Base-by-base conservation (phyloP, 192 early-diverging fungal species). In the Mortierella hygrophila region DNA sequence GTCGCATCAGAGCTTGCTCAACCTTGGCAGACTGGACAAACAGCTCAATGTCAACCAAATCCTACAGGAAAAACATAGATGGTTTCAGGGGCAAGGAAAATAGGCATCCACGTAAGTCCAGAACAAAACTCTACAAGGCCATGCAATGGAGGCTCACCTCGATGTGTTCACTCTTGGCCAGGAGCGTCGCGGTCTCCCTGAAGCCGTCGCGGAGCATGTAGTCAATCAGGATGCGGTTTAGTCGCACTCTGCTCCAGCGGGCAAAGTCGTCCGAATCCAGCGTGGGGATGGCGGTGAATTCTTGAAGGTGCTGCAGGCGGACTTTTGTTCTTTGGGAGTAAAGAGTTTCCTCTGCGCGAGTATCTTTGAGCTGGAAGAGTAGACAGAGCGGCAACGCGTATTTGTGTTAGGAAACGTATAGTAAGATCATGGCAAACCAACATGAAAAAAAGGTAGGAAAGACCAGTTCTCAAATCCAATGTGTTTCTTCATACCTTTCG, bases 131-230 rank as follows among this genome's bases (percentile, higher is more conserved):
- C 15, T 32, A 11, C 21, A 73, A 9, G 21, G 26, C 26, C 60
- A 20, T 35, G 35, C 29, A 85, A 18, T 26, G 16, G 26, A n/a
- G 23, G 15, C 75, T 69, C 83, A 95, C 95, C 89, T 95, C 92
- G 68, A 96, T 95, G 21, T 83, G 84, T 44, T 88, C 88, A 15
- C 90, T 92, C 29, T 86, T 89, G 13, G 94, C 92, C 60, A 99
- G 85, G 74, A 85, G 85, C 46, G 91, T 85, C 3, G 99, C 98
- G 15, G 98, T 94, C 3, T 94, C 88, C 37, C 91, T 91, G 69
- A 94, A 95, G 10, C 97, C 97, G 38, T 94, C 94, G 75, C 99
- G 91, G 37, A 99, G 90, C 94, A 99, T 93, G 87, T 98, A 99
- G 86, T 99, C 99, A 3, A 97, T 95, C 76, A 99, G 88, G 38